Percentiles rank a stretch among this genome's conserved stretches.
Evolutionary conservation across 164 flowering plant species (phyloP).

Genomic region (Nelumbo lutea): DNA sequence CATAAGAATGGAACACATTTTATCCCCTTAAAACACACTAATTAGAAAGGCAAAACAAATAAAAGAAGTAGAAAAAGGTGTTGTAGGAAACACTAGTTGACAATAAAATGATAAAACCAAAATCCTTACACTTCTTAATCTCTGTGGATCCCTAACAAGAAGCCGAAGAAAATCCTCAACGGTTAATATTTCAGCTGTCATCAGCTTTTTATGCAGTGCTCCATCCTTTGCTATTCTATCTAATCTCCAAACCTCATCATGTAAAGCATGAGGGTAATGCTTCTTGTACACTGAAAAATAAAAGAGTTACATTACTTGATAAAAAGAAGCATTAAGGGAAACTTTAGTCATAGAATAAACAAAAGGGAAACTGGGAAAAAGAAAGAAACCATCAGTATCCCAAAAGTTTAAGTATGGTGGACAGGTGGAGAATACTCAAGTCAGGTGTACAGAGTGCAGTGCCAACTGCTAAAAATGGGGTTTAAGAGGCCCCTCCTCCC

Average conservation of each 20-base stretch:
- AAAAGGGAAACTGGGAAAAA: neutral
- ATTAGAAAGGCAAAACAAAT: neutral
- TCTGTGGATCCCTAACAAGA: slow-evolving; percentile 48
- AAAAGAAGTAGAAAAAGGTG: neutral
- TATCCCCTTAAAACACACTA: neutral
- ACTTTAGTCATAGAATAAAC: neutral
- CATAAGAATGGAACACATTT: neutral
- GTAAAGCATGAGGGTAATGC: slow-evolving; percentile 57
- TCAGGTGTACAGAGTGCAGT: neutral
- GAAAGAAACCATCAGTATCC: neutral
- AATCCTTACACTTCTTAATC: slow-evolving; percentile 41
- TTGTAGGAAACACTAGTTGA: neutral
- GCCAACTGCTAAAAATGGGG: neutral
- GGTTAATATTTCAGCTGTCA: slow-evolving; percentile 35
- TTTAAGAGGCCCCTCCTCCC: neutral
- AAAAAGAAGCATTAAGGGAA: neutral
- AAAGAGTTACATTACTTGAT: slow-evolving; percentile 1
- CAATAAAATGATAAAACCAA: neutral
- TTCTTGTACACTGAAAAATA: slow-evolving; percentile 54
- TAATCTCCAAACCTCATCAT: slow-evolving; percentile 67
- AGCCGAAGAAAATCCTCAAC: slow-evolving; percentile 59
- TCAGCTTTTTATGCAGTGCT: slow-evolving; percentile 48
- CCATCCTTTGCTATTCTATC: slow-evolving; percentile 66
- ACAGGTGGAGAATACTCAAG: neutral
- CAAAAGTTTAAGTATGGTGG: neutral